Evolutionary conservation across 2,329 filamentous ascomycete genomes (phyloP).

Genomic region (Ophiocordyceps camponoti-saundersi): DNA sequence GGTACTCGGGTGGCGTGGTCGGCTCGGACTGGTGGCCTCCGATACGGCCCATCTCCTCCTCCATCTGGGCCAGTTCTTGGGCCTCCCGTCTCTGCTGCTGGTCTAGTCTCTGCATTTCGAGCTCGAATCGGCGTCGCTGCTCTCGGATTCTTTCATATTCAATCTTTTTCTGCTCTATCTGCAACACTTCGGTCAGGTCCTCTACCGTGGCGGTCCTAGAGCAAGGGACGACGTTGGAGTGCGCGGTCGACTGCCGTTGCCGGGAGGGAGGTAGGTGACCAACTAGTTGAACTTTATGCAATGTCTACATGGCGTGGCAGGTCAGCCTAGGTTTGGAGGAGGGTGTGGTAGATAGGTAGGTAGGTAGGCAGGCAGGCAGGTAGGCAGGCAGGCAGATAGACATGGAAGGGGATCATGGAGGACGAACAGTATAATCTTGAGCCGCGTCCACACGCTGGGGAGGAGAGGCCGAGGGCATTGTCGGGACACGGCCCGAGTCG

Average conservation of each 20-base stretch:
- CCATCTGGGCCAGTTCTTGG: conserved; percentile 69
- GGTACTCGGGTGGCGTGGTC: conserved; percentile 88
- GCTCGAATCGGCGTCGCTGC: conserved; percentile 77
- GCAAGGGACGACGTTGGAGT: not conserved
- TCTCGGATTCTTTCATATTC: conserved; percentile 86
- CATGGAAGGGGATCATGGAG: not conserved
- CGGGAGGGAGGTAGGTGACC: conserved; percentile 13
- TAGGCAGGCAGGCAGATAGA: no score
- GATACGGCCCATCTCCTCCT: conserved; percentile 52
- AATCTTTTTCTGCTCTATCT: conserved; percentile 88
- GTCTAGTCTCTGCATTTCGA: conserved; percentile 81
- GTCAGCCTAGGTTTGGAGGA: conserved; percentile 16
- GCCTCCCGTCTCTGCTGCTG: conserved; percentile 71
- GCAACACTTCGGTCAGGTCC: conserved; percentile 4
- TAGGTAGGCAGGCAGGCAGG: not conserved
- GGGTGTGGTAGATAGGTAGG: no score
- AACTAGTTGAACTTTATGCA: conserved; percentile 66
- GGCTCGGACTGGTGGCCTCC: conserved; percentile 80
- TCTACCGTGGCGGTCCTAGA: not conserved
- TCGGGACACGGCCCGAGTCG: conserved; percentile 70
- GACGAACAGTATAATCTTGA: conserved; percentile 30
- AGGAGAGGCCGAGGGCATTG: conserved; percentile 37
- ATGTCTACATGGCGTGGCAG: conserved; percentile 25
- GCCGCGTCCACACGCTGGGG: conserved; percentile 22
- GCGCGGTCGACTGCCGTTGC: not conserved